Evolutionary conservation across 1,284 basidiomycete species (phyloP), one percentile per base, ranked within the genome.

Genomic region (Hemileia vastatrix): DNA sequence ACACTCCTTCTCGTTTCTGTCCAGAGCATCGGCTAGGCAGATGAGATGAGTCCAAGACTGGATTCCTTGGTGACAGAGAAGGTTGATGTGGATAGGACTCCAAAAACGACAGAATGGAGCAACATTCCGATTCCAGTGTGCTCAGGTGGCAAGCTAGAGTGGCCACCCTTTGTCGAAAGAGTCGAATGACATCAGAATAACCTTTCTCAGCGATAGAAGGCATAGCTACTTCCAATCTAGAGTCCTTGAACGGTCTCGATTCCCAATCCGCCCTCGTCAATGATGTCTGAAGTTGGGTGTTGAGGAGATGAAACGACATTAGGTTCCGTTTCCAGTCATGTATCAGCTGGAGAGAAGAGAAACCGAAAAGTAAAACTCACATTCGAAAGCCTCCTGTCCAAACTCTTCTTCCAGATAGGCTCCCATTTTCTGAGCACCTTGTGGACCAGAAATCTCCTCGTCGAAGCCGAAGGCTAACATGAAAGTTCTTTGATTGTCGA

Each of bases 191-290:
- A 66, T 85, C 81, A 45, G 83, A 66, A 67, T 83, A 82, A 0
- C 85, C 86, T 71, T 86, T 87, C 77, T 87, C 85, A 0, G 78
- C 80, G 4, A 85, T 80, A 4, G 78, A 80, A 1, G 82, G 83
- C 0, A 77, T n/a, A n/a, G n/a, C n/a, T n/a, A n/a, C 64, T 1
- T 67, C 61, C 4, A 69, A 51, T n/a, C 71, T 40, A 27, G 27
- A 27, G 27, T 27, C 27, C n/a, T n/a, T n/a, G 70, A 3, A 81
- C 81, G 58, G 82, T 76, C 18, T 78, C 70, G 8, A 76, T 70
- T 0, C 78, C 81, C 54, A 52, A 75, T 64, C 15, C 31, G 23
- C 58, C 74, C 71, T 66, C 77, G 69, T 68, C 66, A 5, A 83
- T 82, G 43, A 65, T 64, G 24, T 0, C 79, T 78, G 3, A 83